A percentile compares a stretch with the other conserved stretches of the same genome.
phyloP scores from a whole-genome alignment of 164 flowering plant species.

The Sedum album region DNA sequence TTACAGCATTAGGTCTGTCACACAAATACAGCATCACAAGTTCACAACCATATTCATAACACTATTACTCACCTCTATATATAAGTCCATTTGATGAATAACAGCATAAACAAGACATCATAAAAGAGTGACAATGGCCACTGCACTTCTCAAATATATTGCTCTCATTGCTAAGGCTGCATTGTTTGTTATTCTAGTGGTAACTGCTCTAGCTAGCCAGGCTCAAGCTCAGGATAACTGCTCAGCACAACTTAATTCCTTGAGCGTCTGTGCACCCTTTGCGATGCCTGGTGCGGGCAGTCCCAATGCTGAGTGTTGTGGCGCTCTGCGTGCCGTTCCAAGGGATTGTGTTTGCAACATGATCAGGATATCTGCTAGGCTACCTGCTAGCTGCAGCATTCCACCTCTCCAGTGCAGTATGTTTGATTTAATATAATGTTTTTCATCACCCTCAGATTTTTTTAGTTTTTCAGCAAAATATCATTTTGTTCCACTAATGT shows the following conservation, averaged over 20 bases:
- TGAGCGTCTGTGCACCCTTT: conserved; percentile 40
- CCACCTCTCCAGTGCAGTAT: conserved; percentile 34
- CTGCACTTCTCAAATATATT: conserved; percentile 8
- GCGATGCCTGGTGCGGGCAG: conserved; percentile 35
- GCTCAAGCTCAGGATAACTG: conserved; percentile 25
- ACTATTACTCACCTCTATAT: not conserved
- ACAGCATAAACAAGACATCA: not conserved
- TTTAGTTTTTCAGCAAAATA: not conserved
- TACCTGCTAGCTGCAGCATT: conserved; percentile 50
- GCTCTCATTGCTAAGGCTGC: conserved; percentile 6
- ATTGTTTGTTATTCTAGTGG: conserved; percentile 14
- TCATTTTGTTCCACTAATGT: not conserved
- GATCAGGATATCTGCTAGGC: conserved; percentile 33
- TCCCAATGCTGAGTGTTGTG: conserved; percentile 46
- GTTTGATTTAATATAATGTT: not conserved
- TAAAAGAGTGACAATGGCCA: not conserved
- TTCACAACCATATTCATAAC: too few species aligned
- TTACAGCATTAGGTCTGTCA: not conserved
- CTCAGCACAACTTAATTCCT: conserved; percentile 22
- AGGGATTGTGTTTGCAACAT: conserved; percentile 55
- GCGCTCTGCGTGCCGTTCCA: conserved; percentile 28
- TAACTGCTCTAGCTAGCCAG: conserved; percentile 10
- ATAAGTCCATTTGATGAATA: not conserved
- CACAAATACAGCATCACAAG: not conserved
- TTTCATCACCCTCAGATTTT: not conserved